Evolutionary conservation across 2,329 filamentous ascomycete species (phyloP).

Genomic region (Fusarium pseudonygamai): DNA sequence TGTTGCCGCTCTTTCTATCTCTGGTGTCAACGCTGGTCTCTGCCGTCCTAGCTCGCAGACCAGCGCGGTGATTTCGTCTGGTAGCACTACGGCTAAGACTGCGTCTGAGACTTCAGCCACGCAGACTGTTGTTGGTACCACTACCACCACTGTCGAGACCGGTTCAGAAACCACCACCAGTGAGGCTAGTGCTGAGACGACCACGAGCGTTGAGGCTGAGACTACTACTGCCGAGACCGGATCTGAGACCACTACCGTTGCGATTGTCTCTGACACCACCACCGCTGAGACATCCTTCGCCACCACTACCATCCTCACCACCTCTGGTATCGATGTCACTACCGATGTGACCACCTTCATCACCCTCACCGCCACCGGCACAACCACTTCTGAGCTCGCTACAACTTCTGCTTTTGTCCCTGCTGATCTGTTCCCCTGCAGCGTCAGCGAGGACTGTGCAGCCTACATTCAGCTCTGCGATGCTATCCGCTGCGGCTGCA

Average conservation of each 20-base stretch:
- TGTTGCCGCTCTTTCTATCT: background rate
- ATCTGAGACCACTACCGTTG: background rate
- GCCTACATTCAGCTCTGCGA: background rate
- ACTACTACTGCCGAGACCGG: background rate
- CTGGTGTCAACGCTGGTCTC: background rate
- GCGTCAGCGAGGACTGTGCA: background rate
- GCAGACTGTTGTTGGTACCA: background rate
- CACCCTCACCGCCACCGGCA: background rate
- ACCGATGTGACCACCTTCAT: background rate
- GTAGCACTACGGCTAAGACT: background rate
- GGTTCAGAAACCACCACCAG: background rate
- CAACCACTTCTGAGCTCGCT: background rate
- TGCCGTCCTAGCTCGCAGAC: slow-evolving; percentile 1
- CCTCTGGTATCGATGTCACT: background rate
- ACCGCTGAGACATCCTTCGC: background rate
- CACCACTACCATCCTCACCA: background rate
- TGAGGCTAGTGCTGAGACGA: background rate
- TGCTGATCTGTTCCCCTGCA: slow-evolving; percentile 3
- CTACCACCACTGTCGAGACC: background rate
- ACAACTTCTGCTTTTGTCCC: background rate
- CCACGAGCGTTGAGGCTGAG: background rate
- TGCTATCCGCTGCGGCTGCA: background rate
- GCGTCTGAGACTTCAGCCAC: background rate
- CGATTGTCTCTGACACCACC: background rate
- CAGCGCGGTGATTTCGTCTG: background rate